Conservation (phyloP, 768 basidiomycete species). For the Candolleomyces eurysporus region DNA sequence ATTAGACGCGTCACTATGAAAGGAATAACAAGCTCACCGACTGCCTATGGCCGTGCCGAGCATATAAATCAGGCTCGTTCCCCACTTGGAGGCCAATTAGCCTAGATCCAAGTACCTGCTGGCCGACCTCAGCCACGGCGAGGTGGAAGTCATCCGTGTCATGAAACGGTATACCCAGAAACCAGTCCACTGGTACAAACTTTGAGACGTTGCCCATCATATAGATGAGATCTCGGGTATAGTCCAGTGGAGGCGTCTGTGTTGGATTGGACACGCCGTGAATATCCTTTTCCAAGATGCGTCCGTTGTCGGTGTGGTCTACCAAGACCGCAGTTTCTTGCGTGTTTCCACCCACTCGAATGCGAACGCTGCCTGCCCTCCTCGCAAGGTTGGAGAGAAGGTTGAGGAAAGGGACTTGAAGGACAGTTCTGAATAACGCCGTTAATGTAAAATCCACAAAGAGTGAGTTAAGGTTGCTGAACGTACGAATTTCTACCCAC, state of each 20-base stretch:
- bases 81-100: constrained; percentile 68
- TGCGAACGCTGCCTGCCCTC: constrained; percentile 57
- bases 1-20: constrained; percentile 7
- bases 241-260: constrained; percentile 63
- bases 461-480: neutral
- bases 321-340: constrained; percentile 65
- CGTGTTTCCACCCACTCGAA: constrained; percentile 78
- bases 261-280: constrained; percentile 32
- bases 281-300: constrained; percentile 23
- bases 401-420: constrained; percentile 69
- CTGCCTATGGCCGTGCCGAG: constrained; percentile 20
- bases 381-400: constrained; percentile 65
- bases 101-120: constrained; percentile 60
- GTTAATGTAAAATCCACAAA: constrained; percentile 10
- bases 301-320: constrained; percentile 42
- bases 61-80: constrained; percentile 80
- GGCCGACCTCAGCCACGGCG: constrained; percentile 53
- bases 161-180: constrained; percentile 66
- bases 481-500: constrained; percentile 55
- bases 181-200: constrained; percentile 65
- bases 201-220: constrained; percentile 59
- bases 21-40: constrained; percentile 6
- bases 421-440: constrained; percentile 34
- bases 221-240: constrained; percentile 65
- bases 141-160: constrained; percentile 53